Conservation (phyloP, 805 yeast species). For the Candida sonorensis region DNA sequence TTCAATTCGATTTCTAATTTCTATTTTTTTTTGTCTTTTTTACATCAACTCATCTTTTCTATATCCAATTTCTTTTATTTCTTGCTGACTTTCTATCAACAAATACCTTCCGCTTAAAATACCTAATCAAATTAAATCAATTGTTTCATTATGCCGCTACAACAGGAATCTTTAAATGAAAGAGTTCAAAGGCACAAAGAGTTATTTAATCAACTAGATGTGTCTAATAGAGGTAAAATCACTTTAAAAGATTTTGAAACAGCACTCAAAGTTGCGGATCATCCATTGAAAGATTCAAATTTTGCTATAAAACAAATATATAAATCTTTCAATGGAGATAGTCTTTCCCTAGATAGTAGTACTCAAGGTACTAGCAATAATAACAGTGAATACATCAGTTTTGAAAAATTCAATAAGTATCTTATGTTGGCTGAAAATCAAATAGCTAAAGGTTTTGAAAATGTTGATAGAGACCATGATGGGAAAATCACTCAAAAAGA, state of each 20-base stretch:
- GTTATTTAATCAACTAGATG: slow-evolving; percentile 40
- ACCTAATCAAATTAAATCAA: too few species aligned
- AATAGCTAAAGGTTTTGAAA: slow-evolving; percentile 59
- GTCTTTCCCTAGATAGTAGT: too few species aligned
- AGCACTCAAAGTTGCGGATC: slow-evolving; percentile 42
- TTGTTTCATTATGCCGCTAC: not conserved
- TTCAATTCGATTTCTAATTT: too few species aligned
- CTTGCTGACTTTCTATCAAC: too few species aligned
- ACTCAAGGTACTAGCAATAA: not conserved
- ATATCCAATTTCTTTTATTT: too few species aligned
- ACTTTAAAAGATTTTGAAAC: slow-evolving; percentile 40
- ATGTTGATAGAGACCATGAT: slow-evolving; percentile 65
- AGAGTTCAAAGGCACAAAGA: slow-evolving; percentile 28
- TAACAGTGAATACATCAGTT: slow-evolving; percentile 40
- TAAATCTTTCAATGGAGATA: slow-evolving; percentile 43
- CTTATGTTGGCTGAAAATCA: slow-evolving; percentile 63
- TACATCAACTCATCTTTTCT: too few species aligned
- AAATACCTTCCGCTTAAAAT: too few species aligned
- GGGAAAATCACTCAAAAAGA: slow-evolving; percentile 64
- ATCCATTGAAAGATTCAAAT: slow-evolving; percentile 58
- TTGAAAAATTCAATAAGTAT: slow-evolving; percentile 60
- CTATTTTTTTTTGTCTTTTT: too few species aligned
- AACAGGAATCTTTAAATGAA: slow-evolving; percentile 14
- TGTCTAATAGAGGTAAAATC: slow-evolving; percentile 39
- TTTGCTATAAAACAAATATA: slow-evolving; percentile 54